Evolutionary conservation across 129 eudicot species (phyloP), one percentile per base, ranked within the genome.

Genomic region (Gnaphalium uliginosum): DNA sequence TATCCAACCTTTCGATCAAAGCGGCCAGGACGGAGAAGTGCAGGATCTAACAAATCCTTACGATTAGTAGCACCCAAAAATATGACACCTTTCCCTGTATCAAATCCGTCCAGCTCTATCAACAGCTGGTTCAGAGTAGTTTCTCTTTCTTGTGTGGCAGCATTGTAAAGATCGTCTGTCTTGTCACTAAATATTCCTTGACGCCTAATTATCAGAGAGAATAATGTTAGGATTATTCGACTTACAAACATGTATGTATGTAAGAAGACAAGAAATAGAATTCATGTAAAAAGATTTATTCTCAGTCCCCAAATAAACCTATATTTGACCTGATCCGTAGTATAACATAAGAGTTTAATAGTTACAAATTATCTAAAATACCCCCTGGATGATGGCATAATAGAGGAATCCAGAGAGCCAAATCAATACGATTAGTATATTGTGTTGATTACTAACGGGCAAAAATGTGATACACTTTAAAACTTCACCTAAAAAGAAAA

Each of bases 1-100:
- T 15, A 71, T 32, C 78, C 85, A 82, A 93, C 96, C 96, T 93
- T 90, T 30, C 98, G 89, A 81, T 93, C 98, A 87, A 93, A 93
- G 18, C 98, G 95, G 71, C 98, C 98, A 27, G 98, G 98, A 63
- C 98, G 92, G 60, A 93, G 91, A 84, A 93, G 98, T 71, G 98
- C 98, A 50, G 96, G 96, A 77, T 93, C 98, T 61, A 93, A 80
- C 82, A 93, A 80, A 93, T 93, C 98, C 81, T 67, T 90, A 35
- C 98, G 82, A 72, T 93, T 93, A 25, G 98, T 93, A 77, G 96
- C 98, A 76, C 89, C 98, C 78, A 93, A 81, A 74, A 93, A 90
- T 54, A 93, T 90, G 62, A 93, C 96, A 72, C 98, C 96, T 82
- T 90, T 90, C 70, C 96, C 96, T 14, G 98, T 93, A 83, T 90